Conservation (phyloP, 2,329 filamentous ascomycete species). For the Monosporascus sp. region DNA sequence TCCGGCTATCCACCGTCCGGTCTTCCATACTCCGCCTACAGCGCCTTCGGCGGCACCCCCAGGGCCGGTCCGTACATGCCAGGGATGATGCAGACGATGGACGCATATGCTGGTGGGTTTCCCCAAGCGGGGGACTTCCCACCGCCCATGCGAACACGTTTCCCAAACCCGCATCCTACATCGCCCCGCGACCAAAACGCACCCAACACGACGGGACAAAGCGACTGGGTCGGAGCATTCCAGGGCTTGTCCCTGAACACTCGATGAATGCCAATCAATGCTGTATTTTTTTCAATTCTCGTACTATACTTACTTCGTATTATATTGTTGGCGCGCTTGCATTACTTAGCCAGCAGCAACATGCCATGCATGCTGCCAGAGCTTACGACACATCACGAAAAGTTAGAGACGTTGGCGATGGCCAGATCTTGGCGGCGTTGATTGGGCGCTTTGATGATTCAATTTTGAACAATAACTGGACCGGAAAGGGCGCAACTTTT, state of each 20-base stretch:
- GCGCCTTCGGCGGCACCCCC: slow-evolving; percentile 36
- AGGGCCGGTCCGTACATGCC: slow-evolving; percentile 34
- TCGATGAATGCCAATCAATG: slow-evolving; percentile 29
- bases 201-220: slow-evolving; percentile 34
- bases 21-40: slow-evolving; percentile 38
- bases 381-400: slow-evolving; percentile 13
- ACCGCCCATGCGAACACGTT: slow-evolving; percentile 35
- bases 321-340: slow-evolving; percentile 12
- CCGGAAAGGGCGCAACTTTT: slow-evolving; percentile 6
- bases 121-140: slow-evolving; percentile 37
- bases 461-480: slow-evolving; percentile 20
- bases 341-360: slow-evolving; percentile 1
- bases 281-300: slow-evolving; percentile 20
- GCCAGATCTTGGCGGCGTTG: slow-evolving; percentile 21
- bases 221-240: slow-evolving; percentile 60
- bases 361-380: slow-evolving; percentile 2
- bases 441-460: slow-evolving; percentile 13
- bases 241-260: slow-evolving; percentile 69
- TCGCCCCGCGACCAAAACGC: slow-evolving; percentile 25
- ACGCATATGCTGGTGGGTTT: slow-evolving; percentile 37
- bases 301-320: slow-evolving; percentile 22
- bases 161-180: slow-evolving; percentile 28
- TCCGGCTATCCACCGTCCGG: slow-evolving; percentile 33
- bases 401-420: slow-evolving; percentile 18
- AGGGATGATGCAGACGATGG: slow-evolving; percentile 33